A percentile compares a stretch with the other conserved stretches of the same genome.
phyloP scores from a whole-genome alignment of 2,329 filamentous ascomycete species.

The Monilinia laxa region DNA sequence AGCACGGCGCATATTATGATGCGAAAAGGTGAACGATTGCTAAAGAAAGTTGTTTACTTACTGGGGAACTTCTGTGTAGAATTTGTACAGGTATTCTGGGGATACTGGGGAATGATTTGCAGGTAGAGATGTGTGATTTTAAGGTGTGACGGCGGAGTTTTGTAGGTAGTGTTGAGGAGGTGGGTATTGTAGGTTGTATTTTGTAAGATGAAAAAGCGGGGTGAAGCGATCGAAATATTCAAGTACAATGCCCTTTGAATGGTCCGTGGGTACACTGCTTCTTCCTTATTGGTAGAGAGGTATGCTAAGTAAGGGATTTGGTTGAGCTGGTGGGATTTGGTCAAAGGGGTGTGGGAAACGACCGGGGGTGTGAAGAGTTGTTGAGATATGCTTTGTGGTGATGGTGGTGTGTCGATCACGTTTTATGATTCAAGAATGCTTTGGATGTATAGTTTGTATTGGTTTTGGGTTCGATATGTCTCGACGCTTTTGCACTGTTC shows the following conservation, averaged over 20 bases:
- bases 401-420: not conserved
- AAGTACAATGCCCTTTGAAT: not conserved
- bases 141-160: slow-evolving; percentile 8
- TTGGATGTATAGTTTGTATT: not conserved
- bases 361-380: not conserved
- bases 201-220: slow-evolving; percentile 11
- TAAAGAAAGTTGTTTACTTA: slow-evolving; percentile 7
- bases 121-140: not conserved
- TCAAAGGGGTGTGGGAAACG: not conserved
- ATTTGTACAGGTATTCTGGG: not conserved
- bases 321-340: not conserved
- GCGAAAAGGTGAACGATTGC: slow-evolving; percentile 14
- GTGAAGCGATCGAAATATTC: not conserved
- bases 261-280: slow-evolving; percentile 11
- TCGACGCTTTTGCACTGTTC: not conserved
- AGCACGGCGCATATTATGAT: not conserved
- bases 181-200: not conserved
- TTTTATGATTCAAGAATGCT: not conserved
- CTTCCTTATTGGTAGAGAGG: not conserved
- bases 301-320: not conserved
- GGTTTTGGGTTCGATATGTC: not conserved
- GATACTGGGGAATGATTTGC: not conserved
- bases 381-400: not conserved
- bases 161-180: slow-evolving; percentile 1
- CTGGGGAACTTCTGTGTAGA: not conserved